Evolutionary conservation across 2,329 filamentous ascomycete species (phyloP), one percentile per base, ranked within the genome.

Genomic region (Neonectria neomacrospora): DNA sequence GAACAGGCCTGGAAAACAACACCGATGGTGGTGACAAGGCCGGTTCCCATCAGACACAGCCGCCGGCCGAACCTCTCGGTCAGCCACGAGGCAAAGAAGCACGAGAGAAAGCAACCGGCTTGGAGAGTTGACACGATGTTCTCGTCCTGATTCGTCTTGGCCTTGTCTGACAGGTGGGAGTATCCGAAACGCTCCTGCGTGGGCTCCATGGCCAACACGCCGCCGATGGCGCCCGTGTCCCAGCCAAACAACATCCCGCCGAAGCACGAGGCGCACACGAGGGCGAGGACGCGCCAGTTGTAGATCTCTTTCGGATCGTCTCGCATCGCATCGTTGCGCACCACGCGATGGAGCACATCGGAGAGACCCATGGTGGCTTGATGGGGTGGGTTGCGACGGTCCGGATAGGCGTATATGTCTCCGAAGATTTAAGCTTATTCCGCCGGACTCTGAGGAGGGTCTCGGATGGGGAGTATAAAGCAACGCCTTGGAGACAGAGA

Each of bases 51-150:
- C 30, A 93, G 80, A 23, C 82, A 81, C 14, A 67, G 71, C 48
- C 85, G 84, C 54, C 89, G 83, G 16, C 89, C 89, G 68, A 78
- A 86, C 67, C 74, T 77, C 68, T 88, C 86, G 5, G 86, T 81
- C 45, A 85, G 70, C 79, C 81, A 86, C 34, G 81, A 82, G 7
- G 85, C 84, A 58, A 86, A 65, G 65, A 91, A 81, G 62, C 88
- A 88, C 37, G 89, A 88, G 55, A 86, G 80, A 75, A 91, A 91
- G 65, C 88, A 90, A 54, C 90, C 90, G 44, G 85, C 89, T 77
- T 92, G 89, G 10, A 92, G 83, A 0, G 87, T 90, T n/a, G 88
- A 90, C 28, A 91, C 90, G 61, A 92, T 82, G 65, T 91, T 91
- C 67, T 89, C 87, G 50, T 84, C 85, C 51, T 90, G 79, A 67